Evolutionary conservation across 805 yeast genomes (phyloP), one percentile per base, ranked within the genome.

Genomic region (Candida wancherniae): DNA sequence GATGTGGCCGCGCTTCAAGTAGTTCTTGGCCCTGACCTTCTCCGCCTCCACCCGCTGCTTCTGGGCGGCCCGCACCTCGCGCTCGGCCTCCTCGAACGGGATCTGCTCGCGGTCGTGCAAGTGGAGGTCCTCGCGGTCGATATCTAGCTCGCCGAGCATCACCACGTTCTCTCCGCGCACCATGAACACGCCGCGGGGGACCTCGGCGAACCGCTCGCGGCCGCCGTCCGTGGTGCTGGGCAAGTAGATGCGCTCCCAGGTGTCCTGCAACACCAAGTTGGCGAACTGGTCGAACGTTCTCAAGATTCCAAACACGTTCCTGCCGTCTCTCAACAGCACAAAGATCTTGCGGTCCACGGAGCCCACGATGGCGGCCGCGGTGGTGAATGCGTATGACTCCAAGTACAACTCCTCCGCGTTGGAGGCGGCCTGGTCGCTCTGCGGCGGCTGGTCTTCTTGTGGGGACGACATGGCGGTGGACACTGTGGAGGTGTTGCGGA

Each of bases 151-250:
- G 13, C 97, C 98, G 54, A 92, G 57, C 77, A 88, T 75, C 7
- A 88, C 92, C 6, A 92, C 92, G 49, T 90, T 90, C 57, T 92
- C 98, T 40, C 98, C 98, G 60, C 98, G 81, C 23, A 92, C 80
- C 63, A 92, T 73, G 53, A 79, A 80, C 29, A 85, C 84, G 7
- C 95, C 96, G 31, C 82, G 72, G 29, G 69, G 68, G n/a, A 63
- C 66, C 55, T 90, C 95, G 6, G 84, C 94, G 52, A 78, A 90
- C 40, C 71, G 51, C 23, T 62, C 64, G 3, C 56, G 57, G 8
- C 40, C 39, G 27, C 63, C 60, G 10, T 69, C 75, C 11, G 68
- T 54, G 12, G 42, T 50, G 15, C 50, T 50, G 14, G 55, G 57
- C 42, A 81, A 65, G 53, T 84, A 84, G 47, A 87, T 75, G 57